phyloP scores from a whole-genome alignment of 257 asterid genomes.

The Ophiorrhiza pumila region DNA sequence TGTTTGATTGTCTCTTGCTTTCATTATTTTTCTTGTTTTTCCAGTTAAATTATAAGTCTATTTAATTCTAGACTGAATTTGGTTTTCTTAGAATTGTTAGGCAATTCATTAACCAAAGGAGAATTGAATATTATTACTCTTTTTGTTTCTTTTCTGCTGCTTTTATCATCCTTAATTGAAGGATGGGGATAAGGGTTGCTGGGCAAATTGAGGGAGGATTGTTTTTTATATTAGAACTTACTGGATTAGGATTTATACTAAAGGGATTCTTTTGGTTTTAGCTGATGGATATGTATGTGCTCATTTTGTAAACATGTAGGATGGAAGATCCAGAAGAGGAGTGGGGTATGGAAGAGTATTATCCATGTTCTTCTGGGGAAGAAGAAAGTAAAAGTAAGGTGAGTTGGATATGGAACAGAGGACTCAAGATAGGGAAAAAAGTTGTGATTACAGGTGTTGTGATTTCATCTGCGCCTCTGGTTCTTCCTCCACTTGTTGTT shows the following conservation, averaged over 20 bases:
- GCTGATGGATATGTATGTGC: neutral
- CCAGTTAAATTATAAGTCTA: neutral
- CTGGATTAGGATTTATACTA: neutral
- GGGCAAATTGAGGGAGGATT: neutral
- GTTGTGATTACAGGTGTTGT: constrained; percentile 48
- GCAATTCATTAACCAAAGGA: neutral
- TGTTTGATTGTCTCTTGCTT: neutral
- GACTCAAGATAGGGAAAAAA: constrained; percentile 56
- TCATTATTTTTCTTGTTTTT: neutral
- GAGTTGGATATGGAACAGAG: constrained; percentile 41
- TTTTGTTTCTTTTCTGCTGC: neutral
- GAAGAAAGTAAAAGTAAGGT: constrained; percentile 29
- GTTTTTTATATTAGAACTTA: too few relatives aligned
- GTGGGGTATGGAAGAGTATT: constrained; percentile 28
- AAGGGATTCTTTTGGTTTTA: neutral
- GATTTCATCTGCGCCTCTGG: constrained; percentile 59
- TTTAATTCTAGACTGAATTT: neutral
- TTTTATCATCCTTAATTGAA: neutral
- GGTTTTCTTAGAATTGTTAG: neutral
- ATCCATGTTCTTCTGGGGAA: constrained; percentile 10
- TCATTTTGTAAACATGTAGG: constrained; percentile 14
- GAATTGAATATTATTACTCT: neutral
- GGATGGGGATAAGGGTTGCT: too few relatives aligned
- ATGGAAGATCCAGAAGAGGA: constrained; percentile 50
- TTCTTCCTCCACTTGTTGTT: constrained; percentile 64